Conservation (phyloP, 2,329 filamentous ascomycete genomes). For the Ampelomyces quisqualis region DNA sequence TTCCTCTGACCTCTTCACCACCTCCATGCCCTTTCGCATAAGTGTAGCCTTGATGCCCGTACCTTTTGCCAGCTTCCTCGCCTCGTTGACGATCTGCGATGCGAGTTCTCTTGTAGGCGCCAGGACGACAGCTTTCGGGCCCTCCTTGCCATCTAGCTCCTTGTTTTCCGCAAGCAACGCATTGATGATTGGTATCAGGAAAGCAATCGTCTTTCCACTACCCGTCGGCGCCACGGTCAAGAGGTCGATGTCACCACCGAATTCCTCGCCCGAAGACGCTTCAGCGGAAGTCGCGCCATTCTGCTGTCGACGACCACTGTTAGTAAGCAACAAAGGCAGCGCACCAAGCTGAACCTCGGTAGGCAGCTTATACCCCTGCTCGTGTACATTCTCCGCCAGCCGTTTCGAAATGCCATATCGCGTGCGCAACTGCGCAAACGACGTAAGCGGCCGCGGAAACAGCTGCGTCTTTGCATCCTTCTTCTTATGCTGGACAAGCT, state of each 20-base stretch:
- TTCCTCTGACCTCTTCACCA: slow-evolving; percentile 48
- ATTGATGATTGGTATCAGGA: slow-evolving; percentile 83
- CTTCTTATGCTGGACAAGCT: slow-evolving; percentile 41
- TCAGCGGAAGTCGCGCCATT: slow-evolving; percentile 35
- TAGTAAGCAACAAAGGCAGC: slow-evolving; percentile 72
- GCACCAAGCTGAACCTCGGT: slow-evolving; percentile 92
- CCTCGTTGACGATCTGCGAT: slow-evolving; percentile 63
- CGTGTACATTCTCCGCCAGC: slow-evolving; percentile 73
- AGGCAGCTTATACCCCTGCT: slow-evolving; percentile 83
- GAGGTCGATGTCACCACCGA: slow-evolving; percentile 63
- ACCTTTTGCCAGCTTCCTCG: slow-evolving; percentile 73
- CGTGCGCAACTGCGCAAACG: slow-evolving; percentile 70
- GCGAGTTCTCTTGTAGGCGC: slow-evolving; percentile 55
- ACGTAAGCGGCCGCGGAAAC: slow-evolving; percentile 75
- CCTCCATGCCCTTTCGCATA: slow-evolving; percentile 81
- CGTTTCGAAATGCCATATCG: slow-evolving; percentile 72
- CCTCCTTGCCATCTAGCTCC: slow-evolving; percentile 14
- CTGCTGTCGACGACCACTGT: slow-evolving; percentile 25
- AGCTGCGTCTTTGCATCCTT: slow-evolving; percentile 62
- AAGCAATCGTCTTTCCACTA: slow-evolving; percentile 93
- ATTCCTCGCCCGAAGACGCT: slow-evolving; percentile 19
- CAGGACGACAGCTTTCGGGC: slow-evolving; percentile 48
- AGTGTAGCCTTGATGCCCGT: slow-evolving; percentile 77
- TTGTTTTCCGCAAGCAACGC: slow-evolving; percentile 54
- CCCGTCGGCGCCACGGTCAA: slow-evolving; percentile 90